These are phyloP conservation scores for Neoboletus subvelutipes DNA, from an alignment of 768 basidiomycete species.

Conservation along the genomic window DNA sequence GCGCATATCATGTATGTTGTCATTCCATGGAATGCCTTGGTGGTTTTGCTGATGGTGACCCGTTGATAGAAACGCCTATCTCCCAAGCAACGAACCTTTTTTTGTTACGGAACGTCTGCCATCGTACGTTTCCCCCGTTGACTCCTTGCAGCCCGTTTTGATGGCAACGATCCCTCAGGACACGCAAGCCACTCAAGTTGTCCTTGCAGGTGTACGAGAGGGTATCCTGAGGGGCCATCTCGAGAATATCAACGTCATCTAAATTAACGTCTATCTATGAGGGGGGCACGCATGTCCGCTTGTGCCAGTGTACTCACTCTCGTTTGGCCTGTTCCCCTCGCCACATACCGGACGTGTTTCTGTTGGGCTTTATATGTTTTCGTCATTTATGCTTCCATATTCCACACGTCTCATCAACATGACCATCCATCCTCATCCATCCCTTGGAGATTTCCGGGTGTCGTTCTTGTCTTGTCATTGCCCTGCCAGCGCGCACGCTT, in stretches of 20 bases:
- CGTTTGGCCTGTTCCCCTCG: neutral
- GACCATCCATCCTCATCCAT: no score
- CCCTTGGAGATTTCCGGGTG: no score
- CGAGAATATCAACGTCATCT: slow-evolving; percentile 32
- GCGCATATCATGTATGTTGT: slow-evolving; percentile 54
- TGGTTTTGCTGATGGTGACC: neutral
- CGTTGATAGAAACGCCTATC: slow-evolving; percentile 51
- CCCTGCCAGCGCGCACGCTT: no score
- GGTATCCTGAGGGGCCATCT: slow-evolving; percentile 37
- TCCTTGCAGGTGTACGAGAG: slow-evolving; percentile 43
- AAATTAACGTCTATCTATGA: slow-evolving; percentile 8
- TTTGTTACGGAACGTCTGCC: slow-evolving; percentile 70
- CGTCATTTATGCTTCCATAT: neutral
- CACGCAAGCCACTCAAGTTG: slow-evolving; percentile 37
- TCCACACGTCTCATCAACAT: no score
- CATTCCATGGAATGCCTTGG: neutral
- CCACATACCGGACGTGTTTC: neutral
- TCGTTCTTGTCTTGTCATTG: no score
- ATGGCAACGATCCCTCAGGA: slow-evolving; percentile 27
- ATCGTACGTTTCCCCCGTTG: slow-evolving; percentile 46
- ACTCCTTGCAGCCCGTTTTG: neutral
- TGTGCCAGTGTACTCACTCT: neutral
- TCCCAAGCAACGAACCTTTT: slow-evolving; percentile 56
- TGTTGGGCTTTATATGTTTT: neutral
- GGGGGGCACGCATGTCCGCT: neutral